Evolutionary conservation across 768 basidiomycete genomes (phyloP), one percentile per base, ranked within the genome.

Genomic region (Neoboletus magnificus): DNA sequence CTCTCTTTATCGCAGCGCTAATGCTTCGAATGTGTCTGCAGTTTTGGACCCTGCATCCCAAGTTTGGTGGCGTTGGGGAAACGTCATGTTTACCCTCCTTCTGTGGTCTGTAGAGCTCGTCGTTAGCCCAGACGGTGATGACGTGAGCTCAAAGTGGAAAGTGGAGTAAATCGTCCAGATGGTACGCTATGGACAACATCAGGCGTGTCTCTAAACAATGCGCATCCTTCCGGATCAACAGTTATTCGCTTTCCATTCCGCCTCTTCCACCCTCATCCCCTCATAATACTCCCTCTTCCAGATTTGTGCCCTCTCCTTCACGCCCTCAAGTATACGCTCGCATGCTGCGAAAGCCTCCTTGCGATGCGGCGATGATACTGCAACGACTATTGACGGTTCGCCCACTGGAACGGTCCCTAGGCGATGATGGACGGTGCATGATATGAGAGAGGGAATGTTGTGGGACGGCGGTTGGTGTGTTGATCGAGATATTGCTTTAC

Each of bases 241-340:
- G 27, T 61, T 60, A 67, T 89, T 89, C 57, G 77, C 77, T 70
- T 89, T 89, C 88, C 88, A 89, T 64, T 82, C 78, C 11, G 86
- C 87, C 48, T 75, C 76, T 32, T 76, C 79, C 43, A 86, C 85
- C 48, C 70, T 69, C 61, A 83, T 81, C 8, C 83, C 87, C 64
- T 86, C 86, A 63, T 94, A 95, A 65, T 82, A 90, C 67, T 95
- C 93, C 63, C 89, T 74, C 75, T 96, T 95, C 93, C 93, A 96
- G 59, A 95, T 88, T 70, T 91, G 92, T 40, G 80, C 91, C 64
- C 82, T 86, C 57, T 72, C 73, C 75, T 96, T 96, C 53, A 95
- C 86, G 55, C 85, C 80, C 69, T 96, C 93, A n/a, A 96, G 77
- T 55, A 94, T 83, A 62, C 76, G 82, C 70, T 93, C 91, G 68